Evolutionary conservation across 305 asterid species (phyloP).

Genomic region (Solanum hybrid): DNA sequence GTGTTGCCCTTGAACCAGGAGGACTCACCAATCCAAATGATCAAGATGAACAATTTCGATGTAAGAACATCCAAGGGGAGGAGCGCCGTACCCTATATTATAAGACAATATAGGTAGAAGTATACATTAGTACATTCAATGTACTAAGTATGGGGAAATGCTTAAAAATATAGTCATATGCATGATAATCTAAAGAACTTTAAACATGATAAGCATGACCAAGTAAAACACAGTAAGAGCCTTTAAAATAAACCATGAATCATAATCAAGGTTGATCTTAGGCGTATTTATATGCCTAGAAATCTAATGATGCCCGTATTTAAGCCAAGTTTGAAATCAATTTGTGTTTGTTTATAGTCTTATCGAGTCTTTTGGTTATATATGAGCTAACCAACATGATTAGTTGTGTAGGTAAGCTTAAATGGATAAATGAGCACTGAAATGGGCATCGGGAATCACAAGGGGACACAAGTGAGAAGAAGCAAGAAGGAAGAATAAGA

Average conservation of each 20-base stretch:
- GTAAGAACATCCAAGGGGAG: not conserved
- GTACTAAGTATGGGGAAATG: not conserved
- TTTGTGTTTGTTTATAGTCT: no score
- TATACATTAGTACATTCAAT: not conserved
- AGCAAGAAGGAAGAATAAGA: no score
- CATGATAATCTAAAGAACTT: not conserved
- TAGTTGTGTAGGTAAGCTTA: no score
- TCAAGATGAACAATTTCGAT: not conserved
- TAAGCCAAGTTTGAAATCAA: no score
- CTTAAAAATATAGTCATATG: not conserved
- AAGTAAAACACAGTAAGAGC: not conserved
- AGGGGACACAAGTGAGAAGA: no score
- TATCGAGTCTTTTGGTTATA: no score
- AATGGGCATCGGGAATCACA: no score
- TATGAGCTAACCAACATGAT: no score
- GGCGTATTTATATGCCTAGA: no score
- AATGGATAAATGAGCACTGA: no score
- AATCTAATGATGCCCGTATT: no score
- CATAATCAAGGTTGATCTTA: not conserved
- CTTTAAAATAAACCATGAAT: not conserved
- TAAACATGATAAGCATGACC: not conserved
- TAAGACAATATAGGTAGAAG: not conserved
- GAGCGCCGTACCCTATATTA: not conserved
- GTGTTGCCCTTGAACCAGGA: not conserved
- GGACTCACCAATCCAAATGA: not conserved